Evolutionary conservation across 2,329 filamentous ascomycete species (phyloP).

Genomic region (Zarea fungicola): DNA sequence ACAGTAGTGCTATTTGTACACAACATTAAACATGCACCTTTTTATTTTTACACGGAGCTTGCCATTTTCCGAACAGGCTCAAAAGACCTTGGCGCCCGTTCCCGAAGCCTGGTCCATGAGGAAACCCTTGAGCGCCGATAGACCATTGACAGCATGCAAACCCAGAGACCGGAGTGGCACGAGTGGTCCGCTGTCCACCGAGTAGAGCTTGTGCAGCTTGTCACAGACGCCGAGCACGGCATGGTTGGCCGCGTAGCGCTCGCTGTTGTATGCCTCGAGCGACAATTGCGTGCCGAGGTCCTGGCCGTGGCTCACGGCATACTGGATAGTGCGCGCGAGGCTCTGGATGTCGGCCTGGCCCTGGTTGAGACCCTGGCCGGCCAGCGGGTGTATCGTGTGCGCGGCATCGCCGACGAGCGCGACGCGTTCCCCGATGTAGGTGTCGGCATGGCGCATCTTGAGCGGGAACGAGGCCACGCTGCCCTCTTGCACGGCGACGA

Average conservation of each 20-base stretch:
- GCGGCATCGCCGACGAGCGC: constrained; percentile 92
- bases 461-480: constrained; percentile 87
- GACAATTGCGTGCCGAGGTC: constrained; percentile 77
- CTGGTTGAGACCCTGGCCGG: constrained; percentile 90
- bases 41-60: not conserved
- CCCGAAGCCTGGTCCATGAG: constrained; percentile 72
- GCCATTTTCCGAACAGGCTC: not conserved
- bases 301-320: constrained; percentile 75
- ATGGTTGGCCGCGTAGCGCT: constrained; percentile 79
- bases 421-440: constrained; percentile 84
- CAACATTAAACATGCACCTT: not conserved
- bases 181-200: constrained; percentile 71
- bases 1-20: constrained; percentile 8
- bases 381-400: constrained; percentile 90
- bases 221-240: constrained; percentile 75
- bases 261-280: constrained; percentile 74
- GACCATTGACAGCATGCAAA: constrained; percentile 66
- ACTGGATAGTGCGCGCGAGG: constrained; percentile 67
- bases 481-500: constrained; percentile 68
- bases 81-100: constrained; percentile 43
- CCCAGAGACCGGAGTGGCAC: constrained; percentile 76
- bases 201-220: constrained; percentile 89
- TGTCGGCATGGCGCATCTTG: constrained; percentile 86
- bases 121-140: constrained; percentile 73
- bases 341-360: constrained; percentile 85